Evolutionary conservation across 1,284 basidiomycete genomes (phyloP).

Genomic region (Pyrrhoderma noxium): DNA sequence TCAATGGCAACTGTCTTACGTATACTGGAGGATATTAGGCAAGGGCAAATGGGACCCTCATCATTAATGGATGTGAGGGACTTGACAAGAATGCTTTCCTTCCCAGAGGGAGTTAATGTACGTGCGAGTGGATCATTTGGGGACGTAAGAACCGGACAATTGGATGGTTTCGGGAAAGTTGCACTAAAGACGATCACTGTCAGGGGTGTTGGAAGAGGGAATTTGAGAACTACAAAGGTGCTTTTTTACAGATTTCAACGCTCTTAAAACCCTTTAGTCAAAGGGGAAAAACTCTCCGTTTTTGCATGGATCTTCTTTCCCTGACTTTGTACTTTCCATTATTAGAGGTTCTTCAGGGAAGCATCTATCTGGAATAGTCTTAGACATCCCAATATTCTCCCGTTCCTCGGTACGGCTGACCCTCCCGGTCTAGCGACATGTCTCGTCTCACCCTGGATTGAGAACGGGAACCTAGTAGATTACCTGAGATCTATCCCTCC

Average conservation of each 20-base stretch:
- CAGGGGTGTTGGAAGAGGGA: not conserved
- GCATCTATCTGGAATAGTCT: constrained; percentile 16
- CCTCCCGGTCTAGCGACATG: constrained; percentile 11
- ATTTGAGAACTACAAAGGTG: constrained; percentile 14
- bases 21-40: constrained; percentile 10
- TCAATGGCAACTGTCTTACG: constrained; percentile 1
- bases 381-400: constrained; percentile 17
- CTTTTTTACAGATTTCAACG: too few relatives aligned
- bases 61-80: constrained; percentile 12
- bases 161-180: constrained; percentile 7
- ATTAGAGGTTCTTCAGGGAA: constrained; percentile 15
- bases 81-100: constrained; percentile 3
- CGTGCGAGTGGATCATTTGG: constrained; percentile 13
- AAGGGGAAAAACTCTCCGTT: too few relatives aligned
- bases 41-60: too few relatives aligned
- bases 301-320: too few relatives aligned
- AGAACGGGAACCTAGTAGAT: constrained; percentile 15
- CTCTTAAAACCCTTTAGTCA: too few relatives aligned
- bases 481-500: constrained; percentile 3
- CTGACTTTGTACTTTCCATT: too few relatives aligned
- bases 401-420: constrained; percentile 16
- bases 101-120: not conserved
- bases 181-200: constrained; percentile 14
- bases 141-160: constrained; percentile 8
- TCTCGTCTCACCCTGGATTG: constrained; percentile 18